Evolutionary conservation across 305 asterid genomes (phyloP), one percentile per base, ranked within the genome.

Genomic region (Plantago coronopus): DNA sequence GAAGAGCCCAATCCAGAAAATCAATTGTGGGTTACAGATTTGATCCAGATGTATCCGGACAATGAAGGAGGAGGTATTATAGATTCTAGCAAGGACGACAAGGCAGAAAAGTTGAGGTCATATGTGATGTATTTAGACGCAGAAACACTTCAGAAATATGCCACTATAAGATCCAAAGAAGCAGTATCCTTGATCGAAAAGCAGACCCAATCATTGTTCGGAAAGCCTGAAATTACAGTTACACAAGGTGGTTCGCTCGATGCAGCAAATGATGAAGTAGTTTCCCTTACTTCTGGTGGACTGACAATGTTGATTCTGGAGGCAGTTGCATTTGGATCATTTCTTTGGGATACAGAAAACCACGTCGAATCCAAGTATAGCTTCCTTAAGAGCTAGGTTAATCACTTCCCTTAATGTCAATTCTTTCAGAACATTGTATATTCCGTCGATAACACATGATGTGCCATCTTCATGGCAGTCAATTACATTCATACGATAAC

Each of bases 251-350:
- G 98, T 37, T 59, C 90, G 11, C 81, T 91, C 2, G 87, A 78
- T 69, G 71, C 95, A 6, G 69, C 88, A 25, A 84, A 76, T 29
- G 96, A 86, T 55, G 96, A 79, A 76, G 72, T 69, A 2, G 73
- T 88, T 54, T 78, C 93, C 6, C 75, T 88, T 27, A 79, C 93
- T 34, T 84, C 78, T 74, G 74, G 88, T 45, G 95, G 96, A 45
- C 76, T 88, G 74, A 80, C 95, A 21, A 67, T 84, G 90, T 82
- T 91, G 75, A 81, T 91, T 9, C 67, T 91, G 73, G 95, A 91
- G 82, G 96, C 98, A n/a, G 98, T 83, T 70, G 76, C 96, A 7
- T 86, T 91, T 57, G 98, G 98, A 40, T 88, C 95, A 13, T 88
- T 88, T 76, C 72, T 91, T 38, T 91, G 98, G 98, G 96, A 86